Evolutionary conservation across 129 eudicot species (phyloP).

Genomic region (Sambucus nigra): DNA sequence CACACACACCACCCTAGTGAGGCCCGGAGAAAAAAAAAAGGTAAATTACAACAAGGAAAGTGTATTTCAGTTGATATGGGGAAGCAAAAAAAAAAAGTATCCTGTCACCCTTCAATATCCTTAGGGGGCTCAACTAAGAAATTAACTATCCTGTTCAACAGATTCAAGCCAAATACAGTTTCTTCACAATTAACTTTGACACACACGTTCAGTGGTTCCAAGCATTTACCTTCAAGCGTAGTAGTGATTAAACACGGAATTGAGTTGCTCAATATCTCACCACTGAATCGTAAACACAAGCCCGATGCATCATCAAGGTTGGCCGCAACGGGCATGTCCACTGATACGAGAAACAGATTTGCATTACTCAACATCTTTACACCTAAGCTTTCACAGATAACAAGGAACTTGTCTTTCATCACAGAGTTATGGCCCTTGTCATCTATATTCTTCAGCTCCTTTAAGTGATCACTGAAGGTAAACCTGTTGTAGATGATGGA

Average conservation of each 20-base stretch:
- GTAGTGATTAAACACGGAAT: slow-evolving; percentile 64
- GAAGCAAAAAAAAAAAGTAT: too few species aligned
- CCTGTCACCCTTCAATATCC: not conserved
- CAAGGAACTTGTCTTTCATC: slow-evolving; percentile 47
- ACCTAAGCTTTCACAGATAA: slow-evolving; percentile 66
- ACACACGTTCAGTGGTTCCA: slow-evolving; percentile 58
- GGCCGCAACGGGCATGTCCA: slow-evolving; percentile 78
- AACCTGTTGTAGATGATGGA: slow-evolving; percentile 40
- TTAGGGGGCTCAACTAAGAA: slow-evolving; percentile 53
- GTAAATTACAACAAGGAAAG: not conserved
- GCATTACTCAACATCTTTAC: slow-evolving; percentile 82
- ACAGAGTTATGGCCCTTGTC: slow-evolving; percentile 27
- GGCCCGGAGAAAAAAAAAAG: not conserved
- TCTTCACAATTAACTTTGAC: slow-evolving; percentile 95
- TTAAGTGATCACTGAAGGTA: slow-evolving; percentile 57
- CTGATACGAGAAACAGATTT: slow-evolving; percentile 60
- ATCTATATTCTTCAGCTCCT: slow-evolving; percentile 36
- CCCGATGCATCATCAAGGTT: slow-evolving; percentile 81
- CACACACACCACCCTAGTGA: too few species aligned
- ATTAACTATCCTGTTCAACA: slow-evolving; percentile 74
- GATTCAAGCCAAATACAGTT: slow-evolving; percentile 92
- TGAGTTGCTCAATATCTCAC: slow-evolving; percentile 73
- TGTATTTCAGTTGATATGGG: too few species aligned
- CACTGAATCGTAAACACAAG: slow-evolving; percentile 59
- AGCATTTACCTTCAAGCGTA: slow-evolving; percentile 75